Conservation (phyloP, 768 basidiomycete species). For the Leccinum longicurvipes region DNA sequence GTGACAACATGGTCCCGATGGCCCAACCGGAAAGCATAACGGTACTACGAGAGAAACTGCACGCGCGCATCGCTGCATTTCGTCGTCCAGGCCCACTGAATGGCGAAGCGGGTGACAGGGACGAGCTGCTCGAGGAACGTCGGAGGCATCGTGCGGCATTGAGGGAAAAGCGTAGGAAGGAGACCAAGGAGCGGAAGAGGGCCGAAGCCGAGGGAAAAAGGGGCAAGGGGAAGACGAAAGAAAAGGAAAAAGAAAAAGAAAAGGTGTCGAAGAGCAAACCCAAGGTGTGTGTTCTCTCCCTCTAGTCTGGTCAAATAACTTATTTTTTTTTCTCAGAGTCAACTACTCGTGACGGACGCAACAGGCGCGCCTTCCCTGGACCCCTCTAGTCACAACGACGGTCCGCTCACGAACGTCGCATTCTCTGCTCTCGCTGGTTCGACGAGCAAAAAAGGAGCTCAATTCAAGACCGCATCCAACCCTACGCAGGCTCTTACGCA, state of each 20-base stretch:
- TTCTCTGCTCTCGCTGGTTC: conserved; percentile 64
- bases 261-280: conserved; percentile 34
- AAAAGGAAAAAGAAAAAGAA: conserved; percentile 42
- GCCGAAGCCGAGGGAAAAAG: conserved; percentile 57
- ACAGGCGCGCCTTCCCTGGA: conserved; percentile 21
- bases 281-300: too few relatives aligned
- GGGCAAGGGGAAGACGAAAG: conserved; percentile 48
- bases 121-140: conserved; percentile 80
- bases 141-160: conserved; percentile 73
- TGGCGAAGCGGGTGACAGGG: conserved; percentile 58
- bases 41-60: conserved; percentile 67
- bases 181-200: conserved; percentile 79
- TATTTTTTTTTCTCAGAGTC: conserved; percentile 49
- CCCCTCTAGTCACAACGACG: conserved; percentile 31
- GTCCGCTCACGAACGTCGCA: conserved; percentile 57
- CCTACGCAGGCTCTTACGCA: conserved; percentile 84
- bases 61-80: conserved; percentile 70
- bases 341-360: conserved; percentile 66
- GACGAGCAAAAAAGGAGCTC: conserved; percentile 44
- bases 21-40: conserved; percentile 58
- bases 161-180: conserved; percentile 81
- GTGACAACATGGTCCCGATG: conserved; percentile 54
- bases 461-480: conserved; percentile 71
- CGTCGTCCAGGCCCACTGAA: conserved; percentile 40
- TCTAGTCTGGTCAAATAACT: too few relatives aligned